Conservation (phyloP, 768 basidiomycete genomes). For the Serendipita vermifera region DNA sequence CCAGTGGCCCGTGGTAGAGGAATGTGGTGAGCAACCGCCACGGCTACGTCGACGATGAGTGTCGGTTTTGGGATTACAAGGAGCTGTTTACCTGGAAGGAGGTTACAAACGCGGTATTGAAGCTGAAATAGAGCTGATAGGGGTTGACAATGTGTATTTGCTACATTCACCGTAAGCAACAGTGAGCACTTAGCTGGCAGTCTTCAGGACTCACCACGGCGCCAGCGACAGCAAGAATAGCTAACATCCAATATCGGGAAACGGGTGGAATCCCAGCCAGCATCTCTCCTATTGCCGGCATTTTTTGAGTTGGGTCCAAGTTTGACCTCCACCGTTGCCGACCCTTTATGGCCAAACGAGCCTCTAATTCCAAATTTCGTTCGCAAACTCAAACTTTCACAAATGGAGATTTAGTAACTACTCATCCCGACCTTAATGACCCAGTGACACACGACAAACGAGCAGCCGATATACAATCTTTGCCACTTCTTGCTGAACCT, state of each 20-base stretch:
- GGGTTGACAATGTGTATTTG: slow-evolving; percentile 89
- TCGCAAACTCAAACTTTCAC: too few species aligned
- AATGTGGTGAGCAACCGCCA: slow-evolving; percentile 88
- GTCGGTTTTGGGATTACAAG: not conserved
- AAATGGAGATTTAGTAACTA: too few species aligned
- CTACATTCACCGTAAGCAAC: slow-evolving; percentile 28
- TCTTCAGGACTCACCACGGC: slow-evolving; percentile 60
- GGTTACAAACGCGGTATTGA: slow-evolving; percentile 66
- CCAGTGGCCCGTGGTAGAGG: slow-evolving; percentile 90
- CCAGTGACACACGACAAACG: too few species aligned
- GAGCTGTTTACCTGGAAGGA: not conserved
- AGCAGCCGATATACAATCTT: too few species aligned
- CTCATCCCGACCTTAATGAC: too few species aligned
- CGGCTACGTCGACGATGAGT: slow-evolving; percentile 33
- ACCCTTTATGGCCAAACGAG: too few species aligned
- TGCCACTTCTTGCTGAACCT: too few species aligned
- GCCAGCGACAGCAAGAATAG: slow-evolving; percentile 67
- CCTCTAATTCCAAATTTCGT: too few species aligned
- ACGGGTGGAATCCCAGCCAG: slow-evolving; percentile 83
- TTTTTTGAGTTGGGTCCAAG: too few species aligned
- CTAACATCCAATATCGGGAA: slow-evolving; percentile 71
- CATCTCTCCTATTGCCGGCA: slow-evolving; percentile 22
- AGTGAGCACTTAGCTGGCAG: not conserved
- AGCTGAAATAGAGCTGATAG: slow-evolving; percentile 85
- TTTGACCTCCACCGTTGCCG: too few species aligned